Percentiles rank a stretch among this genome's conserved stretches.
phyloP scores from a whole-genome alignment of 2,329 filamentous ascomycete species.

The Exserohilum turcica region DNA sequence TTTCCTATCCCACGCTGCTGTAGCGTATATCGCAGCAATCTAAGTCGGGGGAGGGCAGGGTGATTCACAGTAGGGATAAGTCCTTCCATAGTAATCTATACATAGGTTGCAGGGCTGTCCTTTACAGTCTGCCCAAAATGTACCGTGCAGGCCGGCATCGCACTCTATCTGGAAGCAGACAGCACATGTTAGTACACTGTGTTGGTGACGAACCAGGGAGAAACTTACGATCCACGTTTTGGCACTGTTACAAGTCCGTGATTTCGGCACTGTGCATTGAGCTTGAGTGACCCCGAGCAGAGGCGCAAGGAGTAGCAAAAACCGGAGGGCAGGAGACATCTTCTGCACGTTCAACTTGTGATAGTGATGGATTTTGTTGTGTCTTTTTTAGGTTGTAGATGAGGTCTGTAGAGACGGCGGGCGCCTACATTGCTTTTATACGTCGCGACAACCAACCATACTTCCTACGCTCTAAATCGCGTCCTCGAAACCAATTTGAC shows the following conservation, averaged over 20 bases:
- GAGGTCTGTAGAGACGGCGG: neutral
- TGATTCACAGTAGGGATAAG: neutral
- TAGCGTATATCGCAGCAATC: neutral
- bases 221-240: neutral
- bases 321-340: neutral
- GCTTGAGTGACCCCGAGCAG: neutral
- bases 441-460: neutral
- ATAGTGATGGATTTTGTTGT: neutral
- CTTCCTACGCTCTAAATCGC: no score
- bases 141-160: neutral
- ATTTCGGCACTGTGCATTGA: neutral
- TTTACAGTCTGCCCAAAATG: neutral
- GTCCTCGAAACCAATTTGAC: no score
- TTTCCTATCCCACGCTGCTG: neutral
- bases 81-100: neutral
- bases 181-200: neutral
- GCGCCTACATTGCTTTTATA: neutral
- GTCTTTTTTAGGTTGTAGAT: neutral
- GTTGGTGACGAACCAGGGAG: neutral
- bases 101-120: neutral
- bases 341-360: neutral
- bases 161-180: neutral
- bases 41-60: neutral
- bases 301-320: neutral
- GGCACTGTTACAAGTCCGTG: neutral